Conservation (phyloP, 352 stramenopile genomes). For the Chrysophaeum taylorii region DNA sequence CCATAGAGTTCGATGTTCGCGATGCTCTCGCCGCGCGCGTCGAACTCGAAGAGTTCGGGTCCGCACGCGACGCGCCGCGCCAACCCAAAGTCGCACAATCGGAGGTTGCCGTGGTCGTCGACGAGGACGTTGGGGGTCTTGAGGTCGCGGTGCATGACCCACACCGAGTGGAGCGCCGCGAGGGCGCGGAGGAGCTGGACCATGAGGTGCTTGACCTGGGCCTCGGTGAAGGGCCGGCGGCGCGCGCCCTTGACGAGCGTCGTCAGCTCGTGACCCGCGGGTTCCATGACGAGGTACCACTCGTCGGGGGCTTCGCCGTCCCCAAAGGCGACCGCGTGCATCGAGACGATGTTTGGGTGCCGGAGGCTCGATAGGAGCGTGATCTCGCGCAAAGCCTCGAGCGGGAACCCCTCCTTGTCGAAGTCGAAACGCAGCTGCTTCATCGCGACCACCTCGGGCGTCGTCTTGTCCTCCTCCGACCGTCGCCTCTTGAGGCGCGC, state of each 20-base stretch:
- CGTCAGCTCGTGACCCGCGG: constrained; percentile 9
- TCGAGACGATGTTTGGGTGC: constrained; percentile 9
- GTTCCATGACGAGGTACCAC: constrained; percentile 13
- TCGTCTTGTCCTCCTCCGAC: neutral
- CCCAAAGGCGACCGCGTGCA: constrained; percentile 1
- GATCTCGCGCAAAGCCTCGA: constrained; percentile 8
- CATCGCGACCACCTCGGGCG: neutral
- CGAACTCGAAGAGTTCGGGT: neutral
- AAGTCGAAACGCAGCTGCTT: constrained; percentile 9
- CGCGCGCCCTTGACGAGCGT: constrained; percentile 8
- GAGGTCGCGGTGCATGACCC: constrained; percentile 89
- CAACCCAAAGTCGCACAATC: constrained; percentile 49
- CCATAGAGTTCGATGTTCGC: neutral
- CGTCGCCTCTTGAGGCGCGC: neutral
- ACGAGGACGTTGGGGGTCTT: constrained; percentile 95
- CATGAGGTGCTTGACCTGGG: constrained; percentile 86
- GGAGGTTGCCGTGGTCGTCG: constrained; percentile 61
- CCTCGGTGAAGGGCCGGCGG: constrained; percentile 36
- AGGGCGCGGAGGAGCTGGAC: constrained; percentile 73
- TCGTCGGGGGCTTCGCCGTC: neutral
- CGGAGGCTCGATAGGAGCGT: neutral
- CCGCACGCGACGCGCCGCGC: neutral
- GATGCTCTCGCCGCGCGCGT: neutral
- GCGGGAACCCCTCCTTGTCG: constrained; percentile 4
- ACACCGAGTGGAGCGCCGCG: constrained; percentile 74